Evolutionary conservation across 768 basidiomycete species (phyloP).

Genomic region (Suillus brevipes): DNA sequence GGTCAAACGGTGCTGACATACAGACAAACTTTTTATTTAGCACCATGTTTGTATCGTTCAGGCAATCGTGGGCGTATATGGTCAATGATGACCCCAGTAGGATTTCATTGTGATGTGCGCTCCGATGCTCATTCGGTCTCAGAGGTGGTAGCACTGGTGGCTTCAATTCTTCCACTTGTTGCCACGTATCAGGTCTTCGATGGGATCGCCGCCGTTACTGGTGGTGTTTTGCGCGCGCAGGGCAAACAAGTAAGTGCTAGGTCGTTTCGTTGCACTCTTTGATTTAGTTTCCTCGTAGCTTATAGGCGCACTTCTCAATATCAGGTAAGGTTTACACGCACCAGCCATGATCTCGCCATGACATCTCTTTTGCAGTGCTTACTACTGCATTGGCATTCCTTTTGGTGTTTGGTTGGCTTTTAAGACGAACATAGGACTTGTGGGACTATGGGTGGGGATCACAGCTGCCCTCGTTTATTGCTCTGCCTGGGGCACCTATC

Average conservation of each 20-base stretch:
- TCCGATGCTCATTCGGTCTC: slow-evolving; percentile 11
- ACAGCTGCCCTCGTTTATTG: slow-evolving; percentile 65
- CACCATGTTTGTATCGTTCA: slow-evolving; percentile 56
- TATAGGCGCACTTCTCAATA: slow-evolving; percentile 76
- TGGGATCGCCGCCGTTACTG: slow-evolving; percentile 62
- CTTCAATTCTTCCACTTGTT: slow-evolving; percentile 72
- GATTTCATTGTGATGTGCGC: slow-evolving; percentile 10
- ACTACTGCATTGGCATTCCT: slow-evolving; percentile 84
- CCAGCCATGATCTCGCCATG: slow-evolving; percentile 6
- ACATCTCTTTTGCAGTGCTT: slow-evolving; percentile 41
- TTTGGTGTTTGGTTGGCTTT: slow-evolving; percentile 81
- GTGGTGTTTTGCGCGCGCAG: slow-evolving; percentile 78
- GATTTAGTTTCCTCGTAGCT: slow-evolving; percentile 41
- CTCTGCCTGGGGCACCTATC: slow-evolving; percentile 49
- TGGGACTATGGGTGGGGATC: slow-evolving; percentile 85
- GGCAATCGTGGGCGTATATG: slow-evolving; percentile 66
- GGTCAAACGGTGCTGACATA: slow-evolving; percentile 1
- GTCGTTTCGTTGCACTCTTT: neutral
- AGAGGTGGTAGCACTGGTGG: slow-evolving; percentile 51
- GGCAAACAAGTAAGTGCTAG: slow-evolving; percentile 62
- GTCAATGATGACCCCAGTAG: slow-evolving; percentile 71
- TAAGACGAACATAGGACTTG: slow-evolving; percentile 51
- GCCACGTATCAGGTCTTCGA: slow-evolving; percentile 87
- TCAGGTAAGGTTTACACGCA: slow-evolving; percentile 46
- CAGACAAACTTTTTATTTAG: slow-evolving; percentile 38